Evolutionary conservation across 2,329 filamentous ascomycete species (phyloP).

Genomic region (Geosmithia morbida): DNA sequence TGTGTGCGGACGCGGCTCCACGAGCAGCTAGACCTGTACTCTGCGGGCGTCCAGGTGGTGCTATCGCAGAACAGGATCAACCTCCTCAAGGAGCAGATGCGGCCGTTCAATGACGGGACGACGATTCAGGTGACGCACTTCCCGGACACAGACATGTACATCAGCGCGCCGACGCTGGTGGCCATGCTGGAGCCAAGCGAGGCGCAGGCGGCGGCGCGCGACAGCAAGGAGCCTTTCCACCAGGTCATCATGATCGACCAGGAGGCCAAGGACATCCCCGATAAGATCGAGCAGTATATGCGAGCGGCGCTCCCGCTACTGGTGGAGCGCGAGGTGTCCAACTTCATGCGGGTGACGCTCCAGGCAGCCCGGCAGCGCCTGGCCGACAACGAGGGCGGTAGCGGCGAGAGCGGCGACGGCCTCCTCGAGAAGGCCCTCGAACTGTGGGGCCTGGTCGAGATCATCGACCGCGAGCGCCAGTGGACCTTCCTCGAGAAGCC

Average conservation of each 20-base stretch:
- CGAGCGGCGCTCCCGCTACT: conserved; percentile 41
- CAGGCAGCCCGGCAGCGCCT: conserved; percentile 33
- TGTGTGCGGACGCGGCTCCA: conserved; percentile 49
- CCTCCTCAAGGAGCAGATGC: conserved; percentile 32
- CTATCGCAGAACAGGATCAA: conserved; percentile 46
- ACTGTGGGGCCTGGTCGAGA: conserved; percentile 50
- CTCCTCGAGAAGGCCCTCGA: conserved; percentile 44
- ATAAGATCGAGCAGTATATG: conserved; percentile 46
- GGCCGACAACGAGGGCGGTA: conserved; percentile 12
- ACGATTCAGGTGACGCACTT: conserved; percentile 46
- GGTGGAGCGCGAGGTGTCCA: conserved; percentile 43
- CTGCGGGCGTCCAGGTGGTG: conserved; percentile 48
- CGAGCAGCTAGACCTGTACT: conserved; percentile 48
- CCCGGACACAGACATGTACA: conserved; percentile 29
- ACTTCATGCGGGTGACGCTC: conserved; percentile 44
- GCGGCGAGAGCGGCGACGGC: conserved; percentile 20
- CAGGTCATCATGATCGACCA: conserved; percentile 43
- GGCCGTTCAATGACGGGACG: conserved; percentile 32
- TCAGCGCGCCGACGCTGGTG: conserved; percentile 20
- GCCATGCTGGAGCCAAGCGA: conserved; percentile 19
- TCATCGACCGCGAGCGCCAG: conserved; percentile 48
- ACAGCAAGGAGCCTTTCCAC: conserved; percentile 16
- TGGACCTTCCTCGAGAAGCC: conserved; percentile 41
- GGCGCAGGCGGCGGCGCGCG: conserved; percentile 17
- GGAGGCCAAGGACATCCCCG: conserved; percentile 43